Base-by-base conservation (phyloP, 2,329 filamentous ascomycete genomes). In the Ceratocystis eucalypticola region DNA sequence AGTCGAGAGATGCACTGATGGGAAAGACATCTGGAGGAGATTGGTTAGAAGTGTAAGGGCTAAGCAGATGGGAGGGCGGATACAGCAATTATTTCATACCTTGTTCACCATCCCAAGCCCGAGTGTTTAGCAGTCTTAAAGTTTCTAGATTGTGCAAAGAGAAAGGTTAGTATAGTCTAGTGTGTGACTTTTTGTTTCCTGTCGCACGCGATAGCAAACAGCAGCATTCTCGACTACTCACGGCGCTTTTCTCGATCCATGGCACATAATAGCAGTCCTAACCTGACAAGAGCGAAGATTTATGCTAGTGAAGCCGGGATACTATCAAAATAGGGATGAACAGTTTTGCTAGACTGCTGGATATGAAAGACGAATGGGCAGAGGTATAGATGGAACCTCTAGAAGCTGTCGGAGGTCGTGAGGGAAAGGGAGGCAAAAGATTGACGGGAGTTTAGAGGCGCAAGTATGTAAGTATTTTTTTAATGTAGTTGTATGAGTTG, bases 41-140 rank as follows among this genome's bases (percentile, higher is more conserved):
- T 30, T 57, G 66, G 69, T 71, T 48, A 72, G 68, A 66, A 68
- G 68, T 37, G 12, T 8, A 37, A 12, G 37, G 33, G 66, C 57
- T 65, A 57, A 68, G 61, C 69, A 70, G 50, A 62, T 64, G 69
- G 68, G 71, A 66, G 6, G 44, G 22, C 15, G 48, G 45, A 30
- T 6, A 37, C 8, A 59, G 12, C 28, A 37, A 15, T 5, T 37
- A 3, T 30, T 8, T 25, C 75, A 69, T 74, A 96, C 93, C 89
- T 80, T 83, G 86, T 72, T 96, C 90, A 73, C 91, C 92, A 74
- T 88, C 82, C 94, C 94, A 99, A 69, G 88, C 89, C 77, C 85
- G 84, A 74, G 86, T 83, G 76, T 99, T 99, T 73, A 95, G 80
- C 78, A 88, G 84, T 80, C 91, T 89, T 78, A 97, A 82, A 65